Evolutionary conservation across 2,329 filamentous ascomycete genomes (phyloP), one percentile per base, ranked within the genome.

Genomic region (Anisogramma anomala): DNA sequence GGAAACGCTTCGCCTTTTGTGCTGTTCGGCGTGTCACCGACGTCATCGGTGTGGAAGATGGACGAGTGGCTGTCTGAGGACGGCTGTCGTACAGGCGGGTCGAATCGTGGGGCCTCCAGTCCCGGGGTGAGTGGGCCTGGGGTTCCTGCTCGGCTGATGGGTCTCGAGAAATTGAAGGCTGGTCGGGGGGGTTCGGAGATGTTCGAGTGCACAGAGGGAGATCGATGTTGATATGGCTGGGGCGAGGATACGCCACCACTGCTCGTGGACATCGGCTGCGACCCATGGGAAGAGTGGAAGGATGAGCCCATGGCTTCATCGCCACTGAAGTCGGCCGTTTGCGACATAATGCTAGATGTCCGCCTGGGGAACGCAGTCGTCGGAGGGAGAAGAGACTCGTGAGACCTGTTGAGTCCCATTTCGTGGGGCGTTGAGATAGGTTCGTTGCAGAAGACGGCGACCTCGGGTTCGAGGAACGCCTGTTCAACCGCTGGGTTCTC

Each of bases 81-180:
- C 6, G 74, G 67, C 55, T 82, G 77, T 26, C 77, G 67, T 8
- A 69, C 67, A 35, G 77, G 76, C 32, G 64, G 58, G n/a, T 81
- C 74, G 50, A 71, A 63, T 27, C 45, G 41, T 32, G 33, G 33
- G 22, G 42, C 37, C 23, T 47, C 45, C 34, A 47, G 10, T 10
- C 45, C 45, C 11, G 41, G 41, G 10, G 41, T 43, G 11, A 23
- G 27, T 18, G 35, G 41, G 33, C 54, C 63, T 13, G 75, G 74
- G 10, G 72, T 78, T 47, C 77, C 77, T 46, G 78, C 74, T 55
- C 81, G 72, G 59, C 89, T 95, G 46, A 94, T 64, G 0, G 91
- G 91, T 32, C 91, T 75, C 1, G 91, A 96, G 59, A 96, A 96
- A 61, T 98, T 96, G 63, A 93, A 89, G 0, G 83, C 77, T 1